phyloP scores from a whole-genome alignment of 169 alveolate species.

The Besnoitia besnoiti region DNA sequence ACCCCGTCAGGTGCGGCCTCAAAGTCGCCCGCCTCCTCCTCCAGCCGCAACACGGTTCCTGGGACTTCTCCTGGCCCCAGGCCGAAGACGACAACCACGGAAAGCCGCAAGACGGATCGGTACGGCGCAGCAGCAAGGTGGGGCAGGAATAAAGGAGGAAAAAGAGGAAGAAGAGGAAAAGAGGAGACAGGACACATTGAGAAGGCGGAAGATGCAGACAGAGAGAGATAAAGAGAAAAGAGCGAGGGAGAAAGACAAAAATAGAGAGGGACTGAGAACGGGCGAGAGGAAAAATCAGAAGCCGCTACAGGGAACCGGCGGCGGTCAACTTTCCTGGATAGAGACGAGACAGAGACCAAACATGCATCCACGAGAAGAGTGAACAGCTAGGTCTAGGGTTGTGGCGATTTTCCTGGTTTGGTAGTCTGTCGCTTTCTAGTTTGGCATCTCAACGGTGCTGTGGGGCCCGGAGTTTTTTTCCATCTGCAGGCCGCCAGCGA shows the following conservation, averaged over 20 bases:
- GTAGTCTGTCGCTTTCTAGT: too few species aligned
- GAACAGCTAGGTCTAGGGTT: too few species aligned
- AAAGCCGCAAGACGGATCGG: background rate
- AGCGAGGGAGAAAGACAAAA: background rate
- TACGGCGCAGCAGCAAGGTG: background rate
- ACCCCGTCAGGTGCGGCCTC: constrained; percentile 16
- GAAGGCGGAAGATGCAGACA: background rate
- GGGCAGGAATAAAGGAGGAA: background rate
- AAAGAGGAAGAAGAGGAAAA: background rate
- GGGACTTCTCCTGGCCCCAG: constrained; percentile 13
- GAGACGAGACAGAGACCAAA: too few species aligned
- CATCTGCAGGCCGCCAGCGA: background rate
- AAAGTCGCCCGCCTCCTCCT: background rate
- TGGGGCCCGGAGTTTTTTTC: background rate
- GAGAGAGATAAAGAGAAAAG: background rate
- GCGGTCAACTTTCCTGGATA: too few species aligned
- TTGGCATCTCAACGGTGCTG: too few species aligned
- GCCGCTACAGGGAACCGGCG: too few species aligned
- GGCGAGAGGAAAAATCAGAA: too few species aligned
- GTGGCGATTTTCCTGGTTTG: too few species aligned
- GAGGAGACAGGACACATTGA: background rate
- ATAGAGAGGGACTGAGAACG: too few species aligned
- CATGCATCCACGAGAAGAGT: too few species aligned
- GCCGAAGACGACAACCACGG: background rate
- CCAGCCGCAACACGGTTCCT: constrained; percentile 1